Base-by-base conservation (phyloP, 768 basidiomycete genomes). In the Auricularia sp. region DNA sequence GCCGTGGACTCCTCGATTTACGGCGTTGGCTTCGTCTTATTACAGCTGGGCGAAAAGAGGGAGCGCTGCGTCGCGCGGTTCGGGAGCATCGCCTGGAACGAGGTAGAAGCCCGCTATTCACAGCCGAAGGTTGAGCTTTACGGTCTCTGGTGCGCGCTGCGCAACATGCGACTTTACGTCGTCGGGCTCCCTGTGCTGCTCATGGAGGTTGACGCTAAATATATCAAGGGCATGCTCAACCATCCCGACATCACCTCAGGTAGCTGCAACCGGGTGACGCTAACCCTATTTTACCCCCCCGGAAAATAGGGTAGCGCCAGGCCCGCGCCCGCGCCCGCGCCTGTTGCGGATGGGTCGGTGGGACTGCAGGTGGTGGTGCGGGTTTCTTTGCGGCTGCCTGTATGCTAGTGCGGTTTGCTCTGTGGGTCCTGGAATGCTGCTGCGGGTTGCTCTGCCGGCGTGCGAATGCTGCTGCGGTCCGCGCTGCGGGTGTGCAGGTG, bases 221-320 rank as follows among this genome's bases (percentile, higher is more conserved):
- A 76, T 64, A 78, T 81, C 8, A 76, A 76, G 61, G 76, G 75
- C 16, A 80, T 79, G 77, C 61, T 80, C 3, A 77, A 79, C 60
- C 64, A 75, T 16, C 77, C 78, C 0, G 76, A 79, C 47, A 29
- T 76, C n/a, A n/a, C n/a, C n/a, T n/a, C n/a, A n/a, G n/a, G n/a
- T n/a, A n/a, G n/a, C n/a, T n/a, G n/a, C n/a, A n/a, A n/a, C n/a
- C n/a, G n/a, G n/a, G n/a, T n/a, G n/a, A n/a, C n/a, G n/a, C n/a
- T n/a, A n/a, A n/a, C n/a, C n/a, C n/a, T n/a, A n/a, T n/a, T n/a
- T n/a, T n/a, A n/a, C n/a, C n/a, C n/a, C n/a, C n/a, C n/a, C n/a
- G n/a, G n/a, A n/a, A n/a, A n/a, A n/a, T n/a, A n/a, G n/a, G n/a
- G n/a, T n/a, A n/a, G n/a, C n/a, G n/a, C n/a, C n/a, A n/a, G n/a